A percentile compares a stretch with the other conserved stretches of the same genome.
Evolutionary conservation across 257 asterid species (phyloP).

Genomic region (Solanum pimpinellifolium): DNA sequence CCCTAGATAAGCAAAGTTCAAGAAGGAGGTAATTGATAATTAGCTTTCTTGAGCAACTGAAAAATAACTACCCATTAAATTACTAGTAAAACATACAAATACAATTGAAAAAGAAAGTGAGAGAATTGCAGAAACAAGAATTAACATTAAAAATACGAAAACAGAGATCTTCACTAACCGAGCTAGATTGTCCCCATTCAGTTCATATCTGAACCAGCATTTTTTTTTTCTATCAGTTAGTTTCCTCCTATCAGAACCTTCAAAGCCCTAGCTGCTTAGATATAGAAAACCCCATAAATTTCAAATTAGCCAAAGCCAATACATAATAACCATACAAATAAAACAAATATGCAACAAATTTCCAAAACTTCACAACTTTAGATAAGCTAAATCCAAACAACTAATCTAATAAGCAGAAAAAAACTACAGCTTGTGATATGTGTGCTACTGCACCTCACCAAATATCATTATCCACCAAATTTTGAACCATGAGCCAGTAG

Average conservation of each 20-base stretch:
- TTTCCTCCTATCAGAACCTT: neutral
- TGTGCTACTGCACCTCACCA: neutral
- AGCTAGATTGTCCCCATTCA: conserved; percentile 30
- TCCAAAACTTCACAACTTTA: neutral
- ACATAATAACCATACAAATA: neutral
- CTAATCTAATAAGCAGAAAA: neutral
- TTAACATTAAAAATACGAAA: conserved; percentile 25
- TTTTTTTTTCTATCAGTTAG: neutral
- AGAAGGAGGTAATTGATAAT: neutral
- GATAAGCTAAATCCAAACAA: neutral
- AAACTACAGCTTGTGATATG: neutral
- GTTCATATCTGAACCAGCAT: conserved; percentile 8
- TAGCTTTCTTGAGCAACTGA: neutral
- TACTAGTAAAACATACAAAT: neutral
- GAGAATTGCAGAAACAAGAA: conserved; percentile 10
- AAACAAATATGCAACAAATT: neutral
- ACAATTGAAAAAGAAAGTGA: neutral
- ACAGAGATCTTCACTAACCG: conserved; percentile 34
- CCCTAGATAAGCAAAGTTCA: neutral
- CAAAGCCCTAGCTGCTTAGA: neutral
- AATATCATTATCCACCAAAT: neutral
- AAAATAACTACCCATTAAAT: conserved; percentile 1
- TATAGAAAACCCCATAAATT: neutral
- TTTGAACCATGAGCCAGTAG: neutral
- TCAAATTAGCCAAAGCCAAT: neutral